Evolutionary conservation across 306 rosid genomes (phyloP), one percentile per base, ranked within the genome.

Genomic region (Betula pendula): DNA sequence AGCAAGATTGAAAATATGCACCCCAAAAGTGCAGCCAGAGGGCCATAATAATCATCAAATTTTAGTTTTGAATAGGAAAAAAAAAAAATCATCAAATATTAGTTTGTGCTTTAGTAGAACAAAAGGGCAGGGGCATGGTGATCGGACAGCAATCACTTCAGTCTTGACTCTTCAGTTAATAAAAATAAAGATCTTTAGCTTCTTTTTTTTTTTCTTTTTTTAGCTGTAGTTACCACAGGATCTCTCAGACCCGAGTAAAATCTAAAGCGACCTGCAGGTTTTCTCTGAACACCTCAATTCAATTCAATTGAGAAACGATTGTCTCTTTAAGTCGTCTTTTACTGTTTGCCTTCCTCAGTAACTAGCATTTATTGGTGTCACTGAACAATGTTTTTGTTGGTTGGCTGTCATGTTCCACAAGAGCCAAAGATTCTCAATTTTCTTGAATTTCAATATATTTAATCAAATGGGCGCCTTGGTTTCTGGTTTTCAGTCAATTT

Each of bases 361-460:
- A 66, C 59, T 80, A 22, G 71, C 84, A 80, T 73, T 80, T 72
- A 82, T 77, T 69, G 42, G 81, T 43, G 70, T 53, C 77, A 76
- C 73, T 59, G 77, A 82, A 56, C 72, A 42, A 12, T 44, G 81
- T 73, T 68, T 81, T 76, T 70, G 70, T 59, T 25, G 66, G 73
- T 78, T 70, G 56, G 70, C 76, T 85, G 84, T 83, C 84, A 43
- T 79, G 75, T 76, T 74, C 75, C 75, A 20, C 31, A 17, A 79
- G 60, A 70, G 49, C 82, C 75, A 77, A 88, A 84, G 84, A 83
- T 79, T 72, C 84, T 79, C 74, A 59, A 48, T 68, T 79, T 79
- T 76, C 59, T 78, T 29, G 59, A 74, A 75, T 12, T 78, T 65
- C 62, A 35, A 42, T 27, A 42, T 19, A 25, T 9, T 62, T 69